A percentile compares a stretch with the other conserved stretches of the same genome.
Conservation (phyloP, 352 stramenopile genomes). For the Globisporangium spinosum region DNA sequence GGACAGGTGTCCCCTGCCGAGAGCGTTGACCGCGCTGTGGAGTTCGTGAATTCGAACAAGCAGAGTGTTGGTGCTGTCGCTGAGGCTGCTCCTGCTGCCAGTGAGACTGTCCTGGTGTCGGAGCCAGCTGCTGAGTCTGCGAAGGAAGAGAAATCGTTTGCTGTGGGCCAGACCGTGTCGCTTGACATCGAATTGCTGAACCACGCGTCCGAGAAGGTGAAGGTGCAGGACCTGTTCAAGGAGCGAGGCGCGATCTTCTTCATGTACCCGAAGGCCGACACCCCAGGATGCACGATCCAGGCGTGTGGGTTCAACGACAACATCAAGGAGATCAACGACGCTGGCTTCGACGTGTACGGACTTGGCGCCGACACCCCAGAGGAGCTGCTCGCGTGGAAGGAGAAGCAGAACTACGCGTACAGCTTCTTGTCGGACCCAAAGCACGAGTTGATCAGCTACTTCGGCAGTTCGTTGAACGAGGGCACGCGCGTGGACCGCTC, state of each 20-base stretch:
- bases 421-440: constrained; percentile 77
- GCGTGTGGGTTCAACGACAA: constrained; percentile 85
- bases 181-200: constrained; percentile 70
- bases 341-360: constrained; percentile 79
- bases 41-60: constrained; percentile 59
- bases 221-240: constrained; percentile 70
- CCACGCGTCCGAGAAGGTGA: constrained; percentile 49
- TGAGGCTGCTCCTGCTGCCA: background rate
- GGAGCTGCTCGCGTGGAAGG: constrained; percentile 74
- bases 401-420: constrained; percentile 77
- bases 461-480: constrained; percentile 67
- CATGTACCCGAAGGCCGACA: constrained; percentile 87
- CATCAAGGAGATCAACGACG: constrained; percentile 64
- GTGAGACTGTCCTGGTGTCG: background rate
- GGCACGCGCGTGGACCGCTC: constrained; percentile 70
- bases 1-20: constrained; percentile 69
- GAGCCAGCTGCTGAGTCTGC: background rate
- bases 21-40: constrained; percentile 68
- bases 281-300: constrained; percentile 78
- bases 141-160: constrained; percentile 22
- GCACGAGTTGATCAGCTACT: constrained; percentile 73
- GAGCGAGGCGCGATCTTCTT: constrained; percentile 82
- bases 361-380: constrained; percentile 66
- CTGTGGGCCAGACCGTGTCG: constrained; percentile 42
- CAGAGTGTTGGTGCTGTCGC: constrained; percentile 14